Conservation (phyloP, 2,329 filamentous ascomycete species). For the Aureobasidium sp. region DNA sequence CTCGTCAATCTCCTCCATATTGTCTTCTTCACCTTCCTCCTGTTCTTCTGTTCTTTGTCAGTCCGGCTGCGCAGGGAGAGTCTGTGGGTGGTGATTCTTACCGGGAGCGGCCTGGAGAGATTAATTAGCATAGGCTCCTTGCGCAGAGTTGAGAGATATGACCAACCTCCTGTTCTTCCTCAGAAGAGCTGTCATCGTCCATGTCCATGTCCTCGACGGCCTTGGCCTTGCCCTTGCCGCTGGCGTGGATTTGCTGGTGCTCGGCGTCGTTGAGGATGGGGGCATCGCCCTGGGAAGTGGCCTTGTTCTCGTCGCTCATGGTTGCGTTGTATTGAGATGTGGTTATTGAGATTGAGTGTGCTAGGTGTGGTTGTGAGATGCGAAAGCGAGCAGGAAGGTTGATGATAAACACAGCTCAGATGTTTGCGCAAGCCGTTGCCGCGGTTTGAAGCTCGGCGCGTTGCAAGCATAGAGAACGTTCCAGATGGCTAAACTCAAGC, state of each 20-base stretch:
- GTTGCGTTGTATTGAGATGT: conserved; percentile 11
- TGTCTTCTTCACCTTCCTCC: conserved; percentile 68
- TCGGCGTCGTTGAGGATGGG: conserved; percentile 18
- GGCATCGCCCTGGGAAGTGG: conserved; percentile 15
- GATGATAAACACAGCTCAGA: conserved; percentile 1
- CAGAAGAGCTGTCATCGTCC: conserved; percentile 59
- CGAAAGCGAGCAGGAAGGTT: neutral
- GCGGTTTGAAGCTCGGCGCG: neutral
- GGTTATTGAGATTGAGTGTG: neutral
- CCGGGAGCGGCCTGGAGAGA: neutral
- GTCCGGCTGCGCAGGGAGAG: neutral
- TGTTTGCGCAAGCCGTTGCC: conserved; percentile 10
- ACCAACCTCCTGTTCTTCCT: conserved; percentile 54
- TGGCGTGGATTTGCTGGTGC: conserved; percentile 20
- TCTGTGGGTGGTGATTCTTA: conserved; percentile 6
- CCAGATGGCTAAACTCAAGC: neutral
- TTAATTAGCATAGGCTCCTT: conserved; percentile 1
- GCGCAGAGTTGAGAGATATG: neutral
- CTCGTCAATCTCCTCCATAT: conserved; percentile 84
- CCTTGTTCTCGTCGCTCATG: conserved; percentile 21
- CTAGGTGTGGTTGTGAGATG: neutral
- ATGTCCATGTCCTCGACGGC: conserved; percentile 56
- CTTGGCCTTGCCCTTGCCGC: conserved; percentile 76
- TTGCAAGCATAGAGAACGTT: neutral
- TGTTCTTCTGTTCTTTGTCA: conserved; percentile 28